Evolutionary conservation across 2,329 filamentous ascomycete genomes (phyloP), one percentile per base, ranked within the genome.

Genomic region (Neocucurbitaria cava): DNA sequence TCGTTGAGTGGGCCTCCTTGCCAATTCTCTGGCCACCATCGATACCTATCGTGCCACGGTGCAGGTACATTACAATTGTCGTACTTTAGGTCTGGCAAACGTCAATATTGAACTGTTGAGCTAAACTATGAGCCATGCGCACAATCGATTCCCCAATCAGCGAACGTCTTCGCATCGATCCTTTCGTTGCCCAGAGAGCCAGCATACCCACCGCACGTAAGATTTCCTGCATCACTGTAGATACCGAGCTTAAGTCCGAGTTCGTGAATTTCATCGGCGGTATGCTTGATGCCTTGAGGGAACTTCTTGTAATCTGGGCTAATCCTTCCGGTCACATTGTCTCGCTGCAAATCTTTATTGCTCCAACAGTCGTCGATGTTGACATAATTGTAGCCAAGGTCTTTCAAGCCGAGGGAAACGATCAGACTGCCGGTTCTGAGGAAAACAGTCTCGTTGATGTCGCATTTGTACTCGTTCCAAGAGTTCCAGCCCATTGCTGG

Each of bases 201-300:
- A 11, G 83, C 81, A 62, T 86, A 87, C 2, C 80, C 80, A 0
- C 78, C 85, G 61, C 85, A 86, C 3, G 83, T 85, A 38, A 43
- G 36, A 3, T 49, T 75, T 39, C 82, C 82, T 0, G 82, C 82
- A 68, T 81, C 81, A 58, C 82, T 81, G 63, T 89, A 89, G 38
- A 89, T 85, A 0, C 87, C 86, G 3, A 88, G 68, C 66, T 88
- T 88, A 35, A 89, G 61, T 1, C 84, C 85, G 58, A 85, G 64
- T 1, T 62, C 72, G 55, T 89, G 86, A 18, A 88, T 78, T 52
- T 82, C 66, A 13, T 81, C 71, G 1, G 84, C 85, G 0, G 82
- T 68, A 6, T 80, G 78, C 15, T 77, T 77, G 56, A 89, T 88
- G 1, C 86, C 86, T 8, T 79, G 68, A 0, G 86, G 86, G 52